phyloP scores from a whole-genome alignment of 139 green algal species.

The Dunaliella primolecta region DNA sequence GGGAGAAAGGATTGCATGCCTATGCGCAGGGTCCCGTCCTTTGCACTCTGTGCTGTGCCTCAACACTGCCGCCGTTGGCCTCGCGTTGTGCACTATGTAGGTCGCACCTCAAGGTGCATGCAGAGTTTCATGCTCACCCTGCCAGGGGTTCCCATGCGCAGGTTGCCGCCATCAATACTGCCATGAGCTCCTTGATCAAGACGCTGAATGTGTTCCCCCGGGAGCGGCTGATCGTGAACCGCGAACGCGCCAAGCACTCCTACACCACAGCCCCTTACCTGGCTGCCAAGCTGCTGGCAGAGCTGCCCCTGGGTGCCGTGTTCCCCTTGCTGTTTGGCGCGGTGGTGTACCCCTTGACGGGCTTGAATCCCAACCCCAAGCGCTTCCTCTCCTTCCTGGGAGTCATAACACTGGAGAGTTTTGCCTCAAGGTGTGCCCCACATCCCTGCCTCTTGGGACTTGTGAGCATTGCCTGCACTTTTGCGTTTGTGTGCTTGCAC shows the following conservation, averaged over 20 bases:
- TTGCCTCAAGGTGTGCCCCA: slow-evolving; percentile 30
- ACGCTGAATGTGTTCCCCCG: slow-evolving; percentile 80
- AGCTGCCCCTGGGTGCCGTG: slow-evolving; percentile 76
- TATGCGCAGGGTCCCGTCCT: no score
- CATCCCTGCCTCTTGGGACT: slow-evolving; percentile 3
- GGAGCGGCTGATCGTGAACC: slow-evolving; percentile 75
- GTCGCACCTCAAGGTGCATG: no score
- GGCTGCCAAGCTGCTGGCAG: slow-evolving; percentile 79
- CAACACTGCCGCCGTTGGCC: no score
- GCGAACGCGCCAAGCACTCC: slow-evolving; percentile 61
- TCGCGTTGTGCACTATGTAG: no score
- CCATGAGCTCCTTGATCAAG: slow-evolving; percentile 85
- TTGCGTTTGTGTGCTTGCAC: not conserved
- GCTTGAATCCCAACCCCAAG: slow-evolving; percentile 59
- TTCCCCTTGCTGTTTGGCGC: slow-evolving; percentile 82
- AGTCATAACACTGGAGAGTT: slow-evolving; percentile 80
- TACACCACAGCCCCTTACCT: slow-evolving; percentile 47
- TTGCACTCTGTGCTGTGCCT: no score
- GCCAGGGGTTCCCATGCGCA: no score
- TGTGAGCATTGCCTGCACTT: no score
- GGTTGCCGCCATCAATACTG: slow-evolving; percentile 82
- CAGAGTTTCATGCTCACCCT: no score
- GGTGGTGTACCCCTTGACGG: slow-evolving; percentile 79
- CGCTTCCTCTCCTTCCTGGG: slow-evolving; percentile 77
- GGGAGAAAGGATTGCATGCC: no score